These are phyloP conservation scores for Bolboschoenus planiculmis DNA, from an alignment of 176 grass and related monocot genomes.

Conservation along the genomic window DNA sequence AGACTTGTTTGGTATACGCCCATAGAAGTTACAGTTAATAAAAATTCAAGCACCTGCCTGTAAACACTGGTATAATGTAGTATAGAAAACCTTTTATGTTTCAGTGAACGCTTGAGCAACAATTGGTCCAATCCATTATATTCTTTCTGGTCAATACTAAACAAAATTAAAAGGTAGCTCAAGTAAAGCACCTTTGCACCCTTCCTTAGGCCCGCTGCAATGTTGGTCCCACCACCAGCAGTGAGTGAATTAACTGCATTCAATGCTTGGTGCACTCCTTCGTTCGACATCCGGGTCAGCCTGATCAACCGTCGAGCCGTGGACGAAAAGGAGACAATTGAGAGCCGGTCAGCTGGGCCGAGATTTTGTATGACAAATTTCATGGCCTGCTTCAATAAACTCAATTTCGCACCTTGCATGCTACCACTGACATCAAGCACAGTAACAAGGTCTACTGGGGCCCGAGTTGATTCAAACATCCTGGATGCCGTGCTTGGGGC, in stretches of 20 bases:
- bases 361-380: slow-evolving; percentile 63
- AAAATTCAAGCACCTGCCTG: background rate
- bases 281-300: slow-evolving; percentile 40
- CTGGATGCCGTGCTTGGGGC: slow-evolving; percentile 12
- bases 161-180: background rate
- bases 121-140: background rate
- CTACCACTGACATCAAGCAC: slow-evolving; percentile 26
- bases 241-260: slow-evolving; percentile 27
- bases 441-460: slow-evolving; percentile 24
- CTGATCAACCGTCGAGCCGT: slow-evolving; percentile 30
- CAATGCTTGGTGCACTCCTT: slow-evolving; percentile 14
- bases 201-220: slow-evolving; percentile 41
- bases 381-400: slow-evolving; percentile 32
- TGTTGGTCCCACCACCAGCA: slow-evolving; percentile 46
- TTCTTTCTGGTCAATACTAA: background rate
- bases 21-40: background rate
- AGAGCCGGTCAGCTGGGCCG: slow-evolving; percentile 47
- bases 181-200: slow-evolving; percentile 35
- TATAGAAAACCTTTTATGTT: background rate
- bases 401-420: slow-evolving; percentile 15
- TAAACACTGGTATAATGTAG: background rate
- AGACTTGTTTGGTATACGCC: background rate
- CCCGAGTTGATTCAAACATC: slow-evolving; percentile 6
- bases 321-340: slow-evolving; percentile 49
- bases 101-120: background rate